phyloP scores from a whole-genome alignment of 2,329 filamentous ascomycete genomes.

The Trichoderma pleuroti region DNA sequence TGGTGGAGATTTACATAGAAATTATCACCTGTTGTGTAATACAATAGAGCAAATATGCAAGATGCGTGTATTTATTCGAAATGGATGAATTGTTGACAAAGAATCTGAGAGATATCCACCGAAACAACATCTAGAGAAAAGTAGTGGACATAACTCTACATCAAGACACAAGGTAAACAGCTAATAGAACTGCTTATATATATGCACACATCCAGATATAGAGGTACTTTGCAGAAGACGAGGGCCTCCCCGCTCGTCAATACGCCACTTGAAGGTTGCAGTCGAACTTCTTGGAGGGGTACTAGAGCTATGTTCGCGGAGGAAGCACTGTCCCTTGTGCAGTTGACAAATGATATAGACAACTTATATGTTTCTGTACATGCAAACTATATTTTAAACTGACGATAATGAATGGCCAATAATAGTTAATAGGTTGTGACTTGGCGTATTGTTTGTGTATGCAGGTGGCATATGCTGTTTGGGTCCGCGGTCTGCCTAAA shows the following conservation, averaged over 20 bases:
- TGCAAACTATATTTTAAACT: not conserved
- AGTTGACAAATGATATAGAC: not conserved
- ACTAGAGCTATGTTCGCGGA: not conserved
- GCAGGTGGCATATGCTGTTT: not conserved
- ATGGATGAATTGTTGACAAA: not conserved
- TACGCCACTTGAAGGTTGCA: not conserved
- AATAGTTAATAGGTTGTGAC: not conserved
- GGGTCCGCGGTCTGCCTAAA: not conserved
- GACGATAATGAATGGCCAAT: not conserved
- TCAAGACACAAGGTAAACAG: not conserved
- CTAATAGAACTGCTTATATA: not conserved
- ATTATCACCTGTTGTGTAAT: not conserved
- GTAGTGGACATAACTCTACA: not conserved
- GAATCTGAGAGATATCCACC: not conserved
- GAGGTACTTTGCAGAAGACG: not conserved
- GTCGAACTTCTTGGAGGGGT: not conserved
- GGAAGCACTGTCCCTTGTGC: not conserved
- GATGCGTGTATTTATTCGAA: not conserved
- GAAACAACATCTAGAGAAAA: not conserved
- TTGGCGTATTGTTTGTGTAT: not conserved
- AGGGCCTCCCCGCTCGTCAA: not conserved
- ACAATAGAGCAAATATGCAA: not conserved
- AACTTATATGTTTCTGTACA: not conserved
- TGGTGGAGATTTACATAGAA: not conserved
- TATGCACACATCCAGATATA: not conserved